Percentiles rank a stretch among this genome's conserved stretches.
These are phyloP conservation scores for Pterocarpus macrocarpus DNA, from an alignment of 306 rosid genomes.

Conservation along the genomic window DNA sequence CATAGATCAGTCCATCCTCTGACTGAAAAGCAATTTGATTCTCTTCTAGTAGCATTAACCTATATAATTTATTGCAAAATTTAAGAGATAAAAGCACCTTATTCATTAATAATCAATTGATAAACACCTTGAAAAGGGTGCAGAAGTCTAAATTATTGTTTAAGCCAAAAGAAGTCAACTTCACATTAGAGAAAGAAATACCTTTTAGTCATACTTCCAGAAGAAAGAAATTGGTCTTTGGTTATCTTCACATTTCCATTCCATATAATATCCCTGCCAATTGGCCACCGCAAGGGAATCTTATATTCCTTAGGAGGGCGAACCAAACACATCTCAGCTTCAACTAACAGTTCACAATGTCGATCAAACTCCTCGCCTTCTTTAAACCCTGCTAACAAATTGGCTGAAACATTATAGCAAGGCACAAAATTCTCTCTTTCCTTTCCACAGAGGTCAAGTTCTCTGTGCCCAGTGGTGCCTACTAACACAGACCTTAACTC, in stretches of 20 bases:
- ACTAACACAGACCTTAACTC: constrained; percentile 72
- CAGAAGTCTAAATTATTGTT: not conserved
- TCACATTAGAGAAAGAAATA: constrained; percentile 37
- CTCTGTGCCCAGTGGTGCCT: constrained; percentile 63
- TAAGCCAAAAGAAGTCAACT: constrained; percentile 16
- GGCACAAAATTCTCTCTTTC: constrained; percentile 86
- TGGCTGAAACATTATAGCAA: constrained; percentile 82
- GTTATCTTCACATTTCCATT: constrained; percentile 90
- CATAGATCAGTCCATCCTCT: constrained; percentile 76
- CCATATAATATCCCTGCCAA: constrained; percentile 91
- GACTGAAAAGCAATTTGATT: constrained; percentile 90
- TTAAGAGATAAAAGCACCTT: constrained; percentile 20
- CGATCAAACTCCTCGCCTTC: constrained; percentile 85
- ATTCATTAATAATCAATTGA: not conserved
- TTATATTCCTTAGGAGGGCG: constrained; percentile 92
- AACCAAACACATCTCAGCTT: constrained; percentile 67
- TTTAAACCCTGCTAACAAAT: constrained; percentile 69
- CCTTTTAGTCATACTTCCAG: constrained; percentile 98
- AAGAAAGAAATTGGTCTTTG: constrained; percentile 86
- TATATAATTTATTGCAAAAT: constrained; percentile 42
- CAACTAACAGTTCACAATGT: constrained; percentile 73
- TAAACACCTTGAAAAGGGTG: constrained; percentile 36
- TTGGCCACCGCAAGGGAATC: constrained; percentile 83
- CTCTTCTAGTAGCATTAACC: constrained; percentile 91
- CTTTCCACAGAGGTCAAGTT: constrained; percentile 79